These are phyloP conservation scores for Aristolochia californica DNA, from an alignment of 164 flowering plant genomes.

Conservation along the genomic window DNA sequence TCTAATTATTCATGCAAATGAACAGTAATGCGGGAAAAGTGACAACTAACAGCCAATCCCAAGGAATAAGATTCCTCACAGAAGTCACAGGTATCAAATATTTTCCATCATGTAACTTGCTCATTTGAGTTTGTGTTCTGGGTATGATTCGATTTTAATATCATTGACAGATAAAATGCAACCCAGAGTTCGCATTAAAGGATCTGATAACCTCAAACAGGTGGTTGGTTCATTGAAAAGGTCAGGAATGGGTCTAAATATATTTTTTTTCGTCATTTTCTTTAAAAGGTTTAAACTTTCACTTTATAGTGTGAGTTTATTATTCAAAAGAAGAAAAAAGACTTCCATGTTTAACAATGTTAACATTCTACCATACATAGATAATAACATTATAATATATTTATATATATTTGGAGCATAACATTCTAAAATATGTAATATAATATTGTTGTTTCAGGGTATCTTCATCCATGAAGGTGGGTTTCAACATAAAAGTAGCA, in stretches of 20 bases:
- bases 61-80: conserved; percentile 74
- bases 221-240: conserved; percentile 29
- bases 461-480: conserved; percentile 19
- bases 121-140: background rate
- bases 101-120: background rate
- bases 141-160: background rate
- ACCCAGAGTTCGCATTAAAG: conserved; percentile 17
- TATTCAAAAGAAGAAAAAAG: too few species aligned
- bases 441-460: conserved; percentile 21
- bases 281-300: background rate
- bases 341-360: too few species aligned
- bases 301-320: too few species aligned
- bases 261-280: background rate
- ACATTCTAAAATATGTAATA: background rate
- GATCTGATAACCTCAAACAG: conserved; percentile 10
- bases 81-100: conserved; percentile 51
- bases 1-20: background rate
- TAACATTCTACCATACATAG: too few species aligned
- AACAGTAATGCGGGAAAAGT: conserved; percentile 65
- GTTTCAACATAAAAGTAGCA: conserved; percentile 12
- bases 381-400: too few species aligned
- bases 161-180: conserved; percentile 26
- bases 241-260: conserved; percentile 11
- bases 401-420: background rate
- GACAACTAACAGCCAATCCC: conserved; percentile 62